These are phyloP conservation scores for Sordaria brevicollis DNA, from an alignment of 495 filamentous ascomycete species.

Conservation along the genomic window DNA sequence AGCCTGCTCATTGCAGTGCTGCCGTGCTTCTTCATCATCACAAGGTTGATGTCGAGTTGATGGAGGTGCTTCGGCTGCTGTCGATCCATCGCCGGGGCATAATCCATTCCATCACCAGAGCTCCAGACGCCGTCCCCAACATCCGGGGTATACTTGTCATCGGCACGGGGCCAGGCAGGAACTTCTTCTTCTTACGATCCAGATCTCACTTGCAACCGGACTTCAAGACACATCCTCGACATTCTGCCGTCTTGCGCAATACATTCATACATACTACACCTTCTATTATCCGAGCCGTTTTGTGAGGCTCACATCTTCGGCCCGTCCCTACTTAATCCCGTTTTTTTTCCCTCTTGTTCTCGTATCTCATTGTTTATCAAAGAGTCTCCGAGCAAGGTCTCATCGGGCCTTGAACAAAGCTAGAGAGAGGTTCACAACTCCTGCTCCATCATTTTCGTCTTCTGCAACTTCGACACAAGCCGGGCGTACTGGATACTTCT, in stretches of 20 bases:
- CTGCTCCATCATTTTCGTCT: background rate
- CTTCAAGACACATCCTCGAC: background rate
- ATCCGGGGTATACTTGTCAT: background rate
- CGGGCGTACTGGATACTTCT: background rate
- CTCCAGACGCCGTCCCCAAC: background rate
- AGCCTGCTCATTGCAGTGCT: no score
- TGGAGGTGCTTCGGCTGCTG: background rate
- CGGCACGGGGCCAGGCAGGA: background rate
- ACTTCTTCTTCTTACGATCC: background rate
- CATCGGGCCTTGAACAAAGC: background rate
- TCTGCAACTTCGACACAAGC: background rate
- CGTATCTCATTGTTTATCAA: background rate
- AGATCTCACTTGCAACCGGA: background rate
- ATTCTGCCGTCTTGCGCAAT: background rate
- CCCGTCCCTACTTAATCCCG: background rate
- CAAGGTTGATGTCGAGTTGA: background rate
- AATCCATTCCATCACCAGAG: background rate
- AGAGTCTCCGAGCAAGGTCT: background rate
- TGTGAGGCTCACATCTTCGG: background rate
- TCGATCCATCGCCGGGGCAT: background rate
- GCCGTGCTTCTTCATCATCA: background rate
- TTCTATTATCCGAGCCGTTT: background rate
- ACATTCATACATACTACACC: no score
- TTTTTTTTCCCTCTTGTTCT: background rate
- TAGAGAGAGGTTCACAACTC: background rate